phyloP scores from a whole-genome alignment of 805 yeast species.

The Nakazawaea peltata region DNA sequence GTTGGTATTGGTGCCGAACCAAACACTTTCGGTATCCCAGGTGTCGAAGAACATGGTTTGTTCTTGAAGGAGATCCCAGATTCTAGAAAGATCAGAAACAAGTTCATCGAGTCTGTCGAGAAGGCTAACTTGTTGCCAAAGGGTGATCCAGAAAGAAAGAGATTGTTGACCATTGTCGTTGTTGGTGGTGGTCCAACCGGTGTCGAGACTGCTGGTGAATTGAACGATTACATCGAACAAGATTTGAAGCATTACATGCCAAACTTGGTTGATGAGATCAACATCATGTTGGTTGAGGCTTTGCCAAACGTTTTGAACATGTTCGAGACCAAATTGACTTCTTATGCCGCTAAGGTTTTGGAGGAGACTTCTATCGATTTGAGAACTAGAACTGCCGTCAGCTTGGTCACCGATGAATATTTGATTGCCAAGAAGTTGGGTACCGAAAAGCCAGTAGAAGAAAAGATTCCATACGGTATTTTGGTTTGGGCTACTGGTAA shows the following conservation, averaged over 20 bases:
- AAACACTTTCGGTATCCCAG: constrained; percentile 49
- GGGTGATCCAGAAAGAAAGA: constrained; percentile 43
- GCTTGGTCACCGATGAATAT: constrained; percentile 34
- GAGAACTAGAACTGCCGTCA: constrained; percentile 40
- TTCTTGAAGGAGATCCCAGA: constrained; percentile 47
- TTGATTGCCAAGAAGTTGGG: constrained; percentile 34
- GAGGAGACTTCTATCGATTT: constrained; percentile 40
- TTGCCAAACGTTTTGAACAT: constrained; percentile 44
- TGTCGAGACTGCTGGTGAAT: constrained; percentile 50
- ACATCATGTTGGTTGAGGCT: constrained; percentile 44
- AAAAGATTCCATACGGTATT: constrained; percentile 44
- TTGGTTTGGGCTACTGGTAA: constrained; percentile 54
- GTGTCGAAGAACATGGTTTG: constrained; percentile 45
- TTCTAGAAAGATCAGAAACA: constrained; percentile 37
- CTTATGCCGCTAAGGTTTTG: constrained; percentile 44
- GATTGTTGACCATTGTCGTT: constrained; percentile 42
- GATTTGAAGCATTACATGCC: constrained; percentile 49
- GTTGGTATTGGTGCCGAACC: constrained; percentile 54
- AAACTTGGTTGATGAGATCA: constrained; percentile 39
- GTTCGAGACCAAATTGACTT: constrained; percentile 42
- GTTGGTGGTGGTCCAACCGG: constrained; percentile 58
- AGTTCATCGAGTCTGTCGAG: constrained; percentile 42
- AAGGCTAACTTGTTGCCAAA: constrained; percentile 45
- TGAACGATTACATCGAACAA: constrained; percentile 49
- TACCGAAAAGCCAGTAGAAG: constrained; percentile 28